Base-by-base conservation (phyloP, 73 alveolate genomes). In the Symbiodinium pilosum region DNA sequence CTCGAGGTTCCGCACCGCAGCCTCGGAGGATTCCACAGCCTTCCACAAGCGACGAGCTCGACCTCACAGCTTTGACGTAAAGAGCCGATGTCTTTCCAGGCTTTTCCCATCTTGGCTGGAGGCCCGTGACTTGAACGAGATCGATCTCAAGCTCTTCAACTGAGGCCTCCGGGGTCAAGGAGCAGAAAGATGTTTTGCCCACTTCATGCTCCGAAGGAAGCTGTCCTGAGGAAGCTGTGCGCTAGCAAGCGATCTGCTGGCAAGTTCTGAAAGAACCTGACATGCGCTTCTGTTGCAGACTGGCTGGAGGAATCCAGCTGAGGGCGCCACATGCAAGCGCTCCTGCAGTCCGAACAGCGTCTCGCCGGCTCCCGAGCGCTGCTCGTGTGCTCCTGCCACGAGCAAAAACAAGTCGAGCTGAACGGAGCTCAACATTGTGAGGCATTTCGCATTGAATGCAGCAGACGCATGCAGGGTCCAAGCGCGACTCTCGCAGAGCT, bases 31-130 rank as follows among this genome's bases (percentile, higher is more conserved):
- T 36, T 68, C 97, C 39, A 91, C 97, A 0, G 75, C 84, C 81
- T n/a, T 91, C 97, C 97, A 91, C 38, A 91, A 36, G 21, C 97
- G 97, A 68, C 88, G 44, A 5, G 97, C 97, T 32, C 81, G 97
- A 69, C 97, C 97, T 91, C 28, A n/a, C 52, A 30, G 32, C 18
- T 41, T 42, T 26, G 16, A 24, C 81, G 1, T n/a, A n/a, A n/a
- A n/a, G n/a, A n/a, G n/a, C n/a, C n/a, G n/a, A n/a, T n/a, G n/a
- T n/a, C n/a, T n/a, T n/a, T n/a, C n/a, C n/a, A n/a, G n/a, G n/a
- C n/a, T n/a, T n/a, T 47, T 6, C 16, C 38, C 16, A 18, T 64
- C 81, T 64, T 6, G 34, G 81, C 30, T 14, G 81, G 81, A 64
- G 81, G 30, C 81, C 81, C 38, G 81, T 64, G 16, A 64, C 81